Evolutionary conservation across 1,284 basidiomycete genomes (phyloP), one percentile per base, ranked within the genome.

Genomic region (Boletus austroedulis): DNA sequence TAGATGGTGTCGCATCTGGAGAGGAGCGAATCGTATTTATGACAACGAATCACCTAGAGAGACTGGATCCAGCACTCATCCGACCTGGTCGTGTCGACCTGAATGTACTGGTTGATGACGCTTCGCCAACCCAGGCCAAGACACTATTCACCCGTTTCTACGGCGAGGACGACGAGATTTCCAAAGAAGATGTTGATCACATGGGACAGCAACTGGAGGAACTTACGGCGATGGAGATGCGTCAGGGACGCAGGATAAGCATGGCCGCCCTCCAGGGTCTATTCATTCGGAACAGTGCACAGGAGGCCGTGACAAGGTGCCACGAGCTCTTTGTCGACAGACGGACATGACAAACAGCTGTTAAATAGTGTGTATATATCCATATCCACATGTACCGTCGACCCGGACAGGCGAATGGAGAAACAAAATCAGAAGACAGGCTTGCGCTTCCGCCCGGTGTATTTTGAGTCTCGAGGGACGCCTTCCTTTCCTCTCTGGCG

Each of bases 11-110:
- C 17, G 96, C 95, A 3, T 95, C 93, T 5, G 94, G 95, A 38
- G 94, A 97, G 73, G 94, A 97, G 69, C 87, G 97, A n/a, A 90
- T 99, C 69, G 86, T 99, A 44, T 99, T 99, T 76, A 94, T 99
- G 90, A 99, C 96, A 1, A 99, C 96, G n/a, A 99, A 99, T 74
- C 96, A 98, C 68, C 75, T 92, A 43, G 84, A 89, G 61, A 80
- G 78, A 61, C 81, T 94, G 21, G 94, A 96, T 68, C 89, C 93
- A 11, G 96, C 97, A 0, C 84, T 99, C 40, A 94, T 99, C 65
- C 87, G 96, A 53, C 96, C 96, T 0, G 96, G 96, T 2, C 84
- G 96, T 11, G 95, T 99, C 38, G 96, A 99, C 73, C 74, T 98
- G 46, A 84, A 87, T 31, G 84, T 91, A 63, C 78, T 93, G 45